Percentiles rank a stretch among this genome's conserved stretches.
phyloP scores from a whole-genome alignment of 495 filamentous ascomycete genomes.

The Penicillium coprophilum region DNA sequence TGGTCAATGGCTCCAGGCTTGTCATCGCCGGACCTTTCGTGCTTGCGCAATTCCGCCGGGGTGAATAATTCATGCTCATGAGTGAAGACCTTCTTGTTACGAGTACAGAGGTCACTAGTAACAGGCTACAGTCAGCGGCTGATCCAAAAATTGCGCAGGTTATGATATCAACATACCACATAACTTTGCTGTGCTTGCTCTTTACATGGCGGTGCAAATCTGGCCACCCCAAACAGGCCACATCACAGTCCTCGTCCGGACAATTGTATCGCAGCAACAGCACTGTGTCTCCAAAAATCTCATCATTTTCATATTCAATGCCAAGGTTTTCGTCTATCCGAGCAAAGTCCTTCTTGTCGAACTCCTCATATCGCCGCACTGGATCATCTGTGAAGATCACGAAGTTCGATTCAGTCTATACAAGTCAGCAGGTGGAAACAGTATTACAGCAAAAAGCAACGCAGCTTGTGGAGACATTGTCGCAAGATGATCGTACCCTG shows the following conservation, averaged over 20 bases:
- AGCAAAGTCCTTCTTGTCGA: conserved; percentile 66
- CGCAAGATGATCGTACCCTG: conserved; percentile 56
- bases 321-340: conserved; percentile 79
- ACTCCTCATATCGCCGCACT: conserved; percentile 80
- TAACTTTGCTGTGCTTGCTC: conserved; percentile 73
- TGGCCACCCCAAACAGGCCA: conserved; percentile 88
- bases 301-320: conserved; percentile 81
- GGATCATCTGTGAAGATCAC: conserved; percentile 90
- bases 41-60: conserved; percentile 71
- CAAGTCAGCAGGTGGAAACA: not conserved
- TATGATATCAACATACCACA: conserved; percentile 64
- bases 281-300: conserved; percentile 84
- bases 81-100: conserved; percentile 97
- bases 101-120: conserved; percentile 76
- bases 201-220: conserved; percentile 92
- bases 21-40: conserved; percentile 90
- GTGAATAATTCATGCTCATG: conserved; percentile 97
- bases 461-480: conserved; percentile 2
- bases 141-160: not conserved
- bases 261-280: conserved; percentile 94
- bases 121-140: conserved; percentile 4
- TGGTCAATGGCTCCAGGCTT: conserved; percentile 87
- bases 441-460: not conserved
- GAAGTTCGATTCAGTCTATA: conserved; percentile 67
- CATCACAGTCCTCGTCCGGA: conserved; percentile 79